Evolutionary conservation across 2,329 filamentous ascomycete genomes (phyloP).

Genomic region (Ceratocystis cacaofunesta): DNA sequence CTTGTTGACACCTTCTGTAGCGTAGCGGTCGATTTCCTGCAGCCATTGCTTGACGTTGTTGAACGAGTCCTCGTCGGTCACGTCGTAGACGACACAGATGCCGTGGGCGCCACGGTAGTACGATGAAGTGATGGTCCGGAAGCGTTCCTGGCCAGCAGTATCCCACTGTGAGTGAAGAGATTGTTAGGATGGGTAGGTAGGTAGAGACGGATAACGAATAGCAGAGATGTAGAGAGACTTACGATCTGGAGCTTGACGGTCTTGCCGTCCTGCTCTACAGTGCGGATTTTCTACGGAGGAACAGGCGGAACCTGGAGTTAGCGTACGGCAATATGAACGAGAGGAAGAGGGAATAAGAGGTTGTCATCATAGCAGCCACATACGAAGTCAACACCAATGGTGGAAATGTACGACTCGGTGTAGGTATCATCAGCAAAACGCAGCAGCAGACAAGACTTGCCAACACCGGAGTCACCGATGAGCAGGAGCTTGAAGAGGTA

Average conservation of each 20-base stretch:
- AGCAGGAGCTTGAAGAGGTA: slow-evolving; percentile 99
- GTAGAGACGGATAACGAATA: background rate
- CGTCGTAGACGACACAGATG: slow-evolving; percentile 99
- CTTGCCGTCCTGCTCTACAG: slow-evolving; percentile 98
- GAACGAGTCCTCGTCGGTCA: slow-evolving; percentile 99
- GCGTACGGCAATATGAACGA: slow-evolving; percentile 16
- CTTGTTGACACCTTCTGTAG: slow-evolving; percentile 99
- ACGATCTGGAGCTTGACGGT: slow-evolving; percentile 99
- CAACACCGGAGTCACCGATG: slow-evolving; percentile 99
- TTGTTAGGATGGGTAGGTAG: background rate
- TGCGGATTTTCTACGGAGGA: slow-evolving; percentile 78
- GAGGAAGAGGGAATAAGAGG: background rate
- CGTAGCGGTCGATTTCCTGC: slow-evolving; percentile 98
- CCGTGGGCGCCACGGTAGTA: slow-evolving; percentile 99
- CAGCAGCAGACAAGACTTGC: slow-evolving; percentile 96
- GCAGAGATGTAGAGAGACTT: slow-evolving; percentile 26
- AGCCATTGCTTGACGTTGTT: slow-evolving; percentile 99
- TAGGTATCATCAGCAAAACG: slow-evolving; percentile 99
- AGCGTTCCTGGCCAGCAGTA: slow-evolving; percentile 95
- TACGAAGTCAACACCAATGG: slow-evolving; percentile 98
- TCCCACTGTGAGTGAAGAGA: slow-evolving; percentile 58
- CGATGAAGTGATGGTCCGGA: slow-evolving; percentile 98
- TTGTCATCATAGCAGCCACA: slow-evolving; percentile 27
- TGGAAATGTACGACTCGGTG: slow-evolving; percentile 99
- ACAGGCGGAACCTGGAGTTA: slow-evolving; percentile 11